phyloP scores from a whole-genome alignment of 2,329 filamentous ascomycete species.

The Fusarium torulosum region DNA sequence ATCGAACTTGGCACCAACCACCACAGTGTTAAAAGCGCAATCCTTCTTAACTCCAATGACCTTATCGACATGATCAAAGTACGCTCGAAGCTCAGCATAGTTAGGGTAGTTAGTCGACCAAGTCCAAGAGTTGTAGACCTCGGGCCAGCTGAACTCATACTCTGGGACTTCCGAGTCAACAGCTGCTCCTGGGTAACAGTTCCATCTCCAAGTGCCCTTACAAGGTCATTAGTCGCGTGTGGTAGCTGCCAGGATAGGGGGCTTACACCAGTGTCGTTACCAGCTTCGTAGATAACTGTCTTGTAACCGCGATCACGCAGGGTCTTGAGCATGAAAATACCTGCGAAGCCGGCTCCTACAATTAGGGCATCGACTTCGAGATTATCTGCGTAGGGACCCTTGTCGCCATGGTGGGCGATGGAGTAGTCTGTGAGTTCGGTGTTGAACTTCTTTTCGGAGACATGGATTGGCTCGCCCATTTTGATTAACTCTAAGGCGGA shows the following conservation, averaged over 20 bases:
- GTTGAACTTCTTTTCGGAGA: conserved; percentile 54
- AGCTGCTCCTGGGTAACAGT: conserved; percentile 66
- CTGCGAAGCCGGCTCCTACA: conserved; percentile 62
- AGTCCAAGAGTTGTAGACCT: conserved; percentile 67
- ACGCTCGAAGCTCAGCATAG: conserved; percentile 64
- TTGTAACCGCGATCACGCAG: conserved; percentile 64
- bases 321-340: conserved; percentile 64
- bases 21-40: conserved; percentile 67
- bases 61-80: conserved; percentile 71
- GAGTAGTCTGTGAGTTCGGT: conserved; percentile 58
- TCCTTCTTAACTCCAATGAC: conserved; percentile 68
- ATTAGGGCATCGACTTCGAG: conserved; percentile 60
- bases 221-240: neutral
- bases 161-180: conserved; percentile 67
- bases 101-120: conserved; percentile 67
- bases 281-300: conserved; percentile 65
- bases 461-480: conserved; percentile 43
- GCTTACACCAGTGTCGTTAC: conserved; percentile 60
- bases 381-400: conserved; percentile 58
- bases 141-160: conserved; percentile 66
- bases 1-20: conserved; percentile 65
- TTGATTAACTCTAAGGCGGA: neutral
- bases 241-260: neutral
- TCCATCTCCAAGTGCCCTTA: conserved; percentile 61
- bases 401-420: conserved; percentile 43